Percentiles rank a stretch among this genome's conserved stretches.
phyloP scores from a whole-genome alignment of 345 rosid genomes.

The Iberis pinnata region DNA sequence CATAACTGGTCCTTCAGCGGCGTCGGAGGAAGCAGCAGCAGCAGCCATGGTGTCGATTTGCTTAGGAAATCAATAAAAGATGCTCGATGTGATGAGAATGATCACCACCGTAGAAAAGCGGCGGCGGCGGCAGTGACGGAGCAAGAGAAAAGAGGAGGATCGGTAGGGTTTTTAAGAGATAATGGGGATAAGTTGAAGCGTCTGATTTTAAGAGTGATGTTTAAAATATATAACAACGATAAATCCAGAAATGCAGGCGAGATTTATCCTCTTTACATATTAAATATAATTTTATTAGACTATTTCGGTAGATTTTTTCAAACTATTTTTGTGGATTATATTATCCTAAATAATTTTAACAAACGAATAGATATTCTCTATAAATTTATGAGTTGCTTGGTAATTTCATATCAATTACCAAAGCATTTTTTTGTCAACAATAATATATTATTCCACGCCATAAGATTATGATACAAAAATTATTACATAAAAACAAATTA shows the following conservation, averaged over 20 bases:
- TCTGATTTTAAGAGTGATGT: slow-evolving; percentile 1
- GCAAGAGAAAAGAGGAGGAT: slow-evolving; percentile 2
- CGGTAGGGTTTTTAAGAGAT: slow-evolving; percentile 23
- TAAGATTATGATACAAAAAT: no score
- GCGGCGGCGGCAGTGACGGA: slow-evolving; percentile 16
- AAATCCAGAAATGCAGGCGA: no score
- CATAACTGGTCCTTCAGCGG: slow-evolving; percentile 73
- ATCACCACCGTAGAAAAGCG: slow-evolving; percentile 23
- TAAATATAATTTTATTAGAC: no score
- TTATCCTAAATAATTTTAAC: background rate
- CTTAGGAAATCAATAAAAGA: background rate
- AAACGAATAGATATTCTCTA: background rate
- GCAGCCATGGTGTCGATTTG: slow-evolving; percentile 25
- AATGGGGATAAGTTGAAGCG: slow-evolving; percentile 21
- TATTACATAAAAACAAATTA: no score
- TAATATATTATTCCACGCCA: no score
- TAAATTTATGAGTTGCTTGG: background rate
- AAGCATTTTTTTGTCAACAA: no score
- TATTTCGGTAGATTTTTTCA: background rate
- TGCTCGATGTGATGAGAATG: slow-evolving; percentile 2
- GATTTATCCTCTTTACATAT: no score
- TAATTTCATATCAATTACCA: background rate
- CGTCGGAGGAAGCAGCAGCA: slow-evolving; percentile 43
- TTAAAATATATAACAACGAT: no score
- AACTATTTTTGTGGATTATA: background rate